These are phyloP conservation scores for Metarhizium album DNA, from an alignment of 2,329 filamentous ascomycete species.

Conservation along the genomic window DNA sequence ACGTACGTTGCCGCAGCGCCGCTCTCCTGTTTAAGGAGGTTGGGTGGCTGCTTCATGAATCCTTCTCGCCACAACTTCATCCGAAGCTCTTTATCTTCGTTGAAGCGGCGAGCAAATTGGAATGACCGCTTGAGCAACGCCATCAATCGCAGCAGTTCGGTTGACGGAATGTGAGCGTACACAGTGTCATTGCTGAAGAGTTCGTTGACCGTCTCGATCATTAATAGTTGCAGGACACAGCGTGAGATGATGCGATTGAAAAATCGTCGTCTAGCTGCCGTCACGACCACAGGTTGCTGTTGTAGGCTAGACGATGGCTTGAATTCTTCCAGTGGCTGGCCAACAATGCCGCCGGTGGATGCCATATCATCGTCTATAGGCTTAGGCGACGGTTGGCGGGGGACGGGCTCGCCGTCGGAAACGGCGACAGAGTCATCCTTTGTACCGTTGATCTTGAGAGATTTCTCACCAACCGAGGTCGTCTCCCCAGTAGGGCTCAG, in stretches of 20 bases:
- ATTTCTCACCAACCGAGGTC: conserved; percentile 38
- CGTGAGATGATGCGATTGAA: conserved; percentile 99
- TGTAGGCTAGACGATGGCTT: conserved; percentile 65
- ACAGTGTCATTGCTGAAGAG: conserved; percentile 96
- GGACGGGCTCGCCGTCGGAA: conserved; percentile 23
- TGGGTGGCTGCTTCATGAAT: conserved; percentile 99
- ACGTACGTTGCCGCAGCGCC: conserved; percentile 92
- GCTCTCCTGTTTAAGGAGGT: conserved; percentile 92
- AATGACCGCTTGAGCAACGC: conserved; percentile 89
- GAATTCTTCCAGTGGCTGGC: conserved; percentile 68
- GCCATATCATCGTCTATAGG: conserved; percentile 24
- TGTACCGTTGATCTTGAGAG: conserved; percentile 49
- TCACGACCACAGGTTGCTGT: conserved; percentile 85
- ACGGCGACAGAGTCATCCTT: conserved; percentile 24
- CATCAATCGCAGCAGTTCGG: conserved; percentile 87
- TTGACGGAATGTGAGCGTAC: conserved; percentile 83
- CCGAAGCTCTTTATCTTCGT: conserved; percentile 89
- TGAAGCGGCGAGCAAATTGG: conserved; percentile 94
- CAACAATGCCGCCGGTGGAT: conserved; percentile 19
- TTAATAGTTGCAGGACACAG: conserved; percentile 91
- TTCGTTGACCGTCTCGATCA: conserved; percentile 99
- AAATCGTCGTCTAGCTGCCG: conserved; percentile 82
- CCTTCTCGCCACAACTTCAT: conserved; percentile 94
- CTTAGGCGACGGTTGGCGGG: conserved; percentile 16
- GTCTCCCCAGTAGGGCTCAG: conserved; percentile 31